Evolutionary conservation across 2,329 filamentous ascomycete species (phyloP).

Genomic region (Colletotrichum sp.): DNA sequence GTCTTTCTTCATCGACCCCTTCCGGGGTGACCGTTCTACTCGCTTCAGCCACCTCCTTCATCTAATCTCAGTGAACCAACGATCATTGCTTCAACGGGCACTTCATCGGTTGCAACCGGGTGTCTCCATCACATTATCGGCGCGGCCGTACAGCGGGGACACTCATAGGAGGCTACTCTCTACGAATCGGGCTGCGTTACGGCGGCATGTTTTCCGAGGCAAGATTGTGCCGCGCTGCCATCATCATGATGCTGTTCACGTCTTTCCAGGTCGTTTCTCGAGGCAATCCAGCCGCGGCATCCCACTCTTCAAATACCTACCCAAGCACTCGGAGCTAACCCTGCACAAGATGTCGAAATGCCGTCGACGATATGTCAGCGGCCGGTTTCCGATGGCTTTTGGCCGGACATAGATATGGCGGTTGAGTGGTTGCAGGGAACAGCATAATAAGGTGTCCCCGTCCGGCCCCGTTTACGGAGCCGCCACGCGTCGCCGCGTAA

Average conservation of each 20-base stretch:
- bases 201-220: neutral
- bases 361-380: neutral
- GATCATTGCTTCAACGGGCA: neutral
- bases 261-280: neutral
- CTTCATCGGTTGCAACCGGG: neutral
- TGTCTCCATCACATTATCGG: neutral
- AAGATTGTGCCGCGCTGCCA: neutral
- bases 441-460: neutral
- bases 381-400: neutral
- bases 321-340: neutral
- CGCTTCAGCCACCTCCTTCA: neutral
- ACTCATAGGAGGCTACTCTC: neutral
- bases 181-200: neutral
- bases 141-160: neutral
- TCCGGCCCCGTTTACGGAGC: neutral
- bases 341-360: neutral
- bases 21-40: neutral
- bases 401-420: neutral
- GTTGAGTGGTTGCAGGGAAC: neutral
- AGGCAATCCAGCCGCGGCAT: neutral
- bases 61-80: neutral
- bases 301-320: neutral
- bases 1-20: neutral
- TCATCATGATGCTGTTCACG: neutral
- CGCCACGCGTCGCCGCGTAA: conserved; percentile 4